Evolutionary conservation across 1,139 yeast species (phyloP).

Genomic region (Saccharomyces hybrid): DNA sequence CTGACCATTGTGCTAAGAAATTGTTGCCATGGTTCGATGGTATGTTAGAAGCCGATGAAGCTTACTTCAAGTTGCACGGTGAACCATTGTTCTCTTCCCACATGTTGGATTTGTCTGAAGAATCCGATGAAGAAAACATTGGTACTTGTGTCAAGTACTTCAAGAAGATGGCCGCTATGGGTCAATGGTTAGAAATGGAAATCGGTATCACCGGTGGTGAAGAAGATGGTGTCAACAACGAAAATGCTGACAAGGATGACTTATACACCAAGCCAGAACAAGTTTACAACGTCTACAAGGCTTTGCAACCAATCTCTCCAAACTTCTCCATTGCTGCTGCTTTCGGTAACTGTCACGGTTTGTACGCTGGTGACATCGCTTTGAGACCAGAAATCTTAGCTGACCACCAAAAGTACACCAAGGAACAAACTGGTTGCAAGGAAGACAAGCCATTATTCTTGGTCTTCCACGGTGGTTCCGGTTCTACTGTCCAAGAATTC

Average conservation of each 20-base stretch:
- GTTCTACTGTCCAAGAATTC: slow-evolving; percentile 87
- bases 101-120: slow-evolving; percentile 98
- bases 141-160: slow-evolving; percentile 91
- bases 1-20: slow-evolving; percentile 99
- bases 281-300: slow-evolving; percentile 83
- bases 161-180: slow-evolving; percentile 85
- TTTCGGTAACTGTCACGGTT: slow-evolving; percentile 99
- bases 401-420: slow-evolving; percentile 85
- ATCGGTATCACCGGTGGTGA: slow-evolving; percentile 99
- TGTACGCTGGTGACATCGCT: slow-evolving; percentile 97
- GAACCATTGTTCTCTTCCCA: slow-evolving; percentile 97
- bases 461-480: slow-evolving; percentile 99
- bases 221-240: slow-evolving; percentile 99
- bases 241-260: slow-evolving; percentile 76
- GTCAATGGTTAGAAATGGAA: slow-evolving; percentile 99
- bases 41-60: slow-evolving; percentile 94
- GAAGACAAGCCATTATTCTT: slow-evolving; percentile 76
- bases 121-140: slow-evolving; percentile 91
- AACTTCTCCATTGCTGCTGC: slow-evolving; percentile 99
- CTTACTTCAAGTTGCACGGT: slow-evolving; percentile 74
- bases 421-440: slow-evolving; percentile 53
- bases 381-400: slow-evolving; percentile 90
- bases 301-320: slow-evolving; percentile 85
- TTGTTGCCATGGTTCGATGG: slow-evolving; percentile 98
- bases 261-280: slow-evolving; percentile 96